These are phyloP conservation scores for Mycena sp. DNA, from an alignment of 1,284 basidiomycete genomes.

Conservation along the genomic window DNA sequence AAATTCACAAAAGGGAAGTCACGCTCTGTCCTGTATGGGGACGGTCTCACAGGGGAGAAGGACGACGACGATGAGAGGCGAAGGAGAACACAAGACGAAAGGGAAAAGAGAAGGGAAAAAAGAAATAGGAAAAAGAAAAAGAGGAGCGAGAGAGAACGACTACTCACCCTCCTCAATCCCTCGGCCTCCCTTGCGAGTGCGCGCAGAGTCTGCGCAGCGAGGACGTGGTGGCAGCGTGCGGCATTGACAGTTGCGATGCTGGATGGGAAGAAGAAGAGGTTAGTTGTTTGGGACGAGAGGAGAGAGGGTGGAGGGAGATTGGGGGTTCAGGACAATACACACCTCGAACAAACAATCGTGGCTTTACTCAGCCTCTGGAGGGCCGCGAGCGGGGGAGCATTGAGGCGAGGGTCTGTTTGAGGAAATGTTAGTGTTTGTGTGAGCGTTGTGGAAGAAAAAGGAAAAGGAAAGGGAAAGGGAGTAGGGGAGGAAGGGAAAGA, in stretches of 20 bases:
- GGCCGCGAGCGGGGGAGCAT: too few species aligned
- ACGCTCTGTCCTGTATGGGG: too few species aligned
- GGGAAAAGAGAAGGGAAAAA: neutral
- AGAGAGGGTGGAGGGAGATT: neutral
- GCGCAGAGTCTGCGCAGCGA: constrained; percentile 82
- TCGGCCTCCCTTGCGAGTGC: constrained; percentile 80
- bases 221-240: constrained; percentile 80
- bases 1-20: too few species aligned
- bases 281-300: constrained; percentile 54
- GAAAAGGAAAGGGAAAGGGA: too few species aligned
- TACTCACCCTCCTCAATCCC: constrained; percentile 75
- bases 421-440: too few species aligned
- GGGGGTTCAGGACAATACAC: too few species aligned
- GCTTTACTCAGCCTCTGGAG: too few species aligned
- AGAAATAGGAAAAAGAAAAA: neutral
- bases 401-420: too few species aligned
- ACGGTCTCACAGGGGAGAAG: too few species aligned
- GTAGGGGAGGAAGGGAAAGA: too few species aligned
- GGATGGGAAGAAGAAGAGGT: neutral
- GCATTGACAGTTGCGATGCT: constrained; percentile 84
- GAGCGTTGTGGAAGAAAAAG: too few species aligned
- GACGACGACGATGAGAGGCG: neutral
- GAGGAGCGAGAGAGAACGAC: neutral
- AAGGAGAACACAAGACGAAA: neutral
- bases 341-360: too few species aligned